A percentile compares a stretch with the other conserved stretches of the same genome.
Evolutionary conservation across 257 asterid genomes (phyloP).

Genomic region (Jacaranda copaia): DNA sequence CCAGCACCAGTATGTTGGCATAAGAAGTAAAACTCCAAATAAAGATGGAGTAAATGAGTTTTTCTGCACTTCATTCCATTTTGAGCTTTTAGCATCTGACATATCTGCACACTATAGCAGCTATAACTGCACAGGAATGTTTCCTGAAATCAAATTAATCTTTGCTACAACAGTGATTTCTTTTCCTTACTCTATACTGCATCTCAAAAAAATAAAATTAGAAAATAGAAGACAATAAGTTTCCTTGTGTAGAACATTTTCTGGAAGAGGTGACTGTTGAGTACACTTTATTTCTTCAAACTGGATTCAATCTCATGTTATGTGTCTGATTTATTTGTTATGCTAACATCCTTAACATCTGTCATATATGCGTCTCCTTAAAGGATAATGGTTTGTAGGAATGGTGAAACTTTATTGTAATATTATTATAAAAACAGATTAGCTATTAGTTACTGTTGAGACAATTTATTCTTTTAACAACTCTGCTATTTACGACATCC

Average conservation of each 20-base stretch:
- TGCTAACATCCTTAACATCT: slow-evolving; percentile 4
- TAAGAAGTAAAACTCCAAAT: not conserved
- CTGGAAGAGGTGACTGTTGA: not conserved
- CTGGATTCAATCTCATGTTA: not conserved
- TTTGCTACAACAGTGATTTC: not conserved
- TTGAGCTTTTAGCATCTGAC: slow-evolving; percentile 17
- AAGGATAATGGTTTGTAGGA: not conserved
- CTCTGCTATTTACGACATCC: not conserved
- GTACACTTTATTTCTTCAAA: not conserved
- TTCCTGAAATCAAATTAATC: not conserved
- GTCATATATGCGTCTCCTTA: not conserved
- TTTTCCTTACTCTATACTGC: slow-evolving; percentile 10
- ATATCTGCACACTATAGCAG: slow-evolving; percentile 2
- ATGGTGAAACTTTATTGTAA: not conserved
- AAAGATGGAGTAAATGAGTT: not conserved
- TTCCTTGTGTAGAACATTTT: not conserved
- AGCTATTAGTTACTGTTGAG: not conserved
- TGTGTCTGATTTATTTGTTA: not conserved
- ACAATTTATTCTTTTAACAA: not conserved
- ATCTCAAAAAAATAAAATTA: not conserved
- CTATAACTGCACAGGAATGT: slow-evolving; percentile 23
- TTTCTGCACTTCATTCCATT: not conserved
- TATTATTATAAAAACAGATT: not conserved
- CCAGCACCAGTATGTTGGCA: slow-evolving; percentile 13
- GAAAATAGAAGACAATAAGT: not conserved